Percentiles rank a stretch among this genome's conserved stretches.
phyloP scores from a whole-genome alignment of 2,329 filamentous ascomycete species.

The Aspergillus ochraceus region DNA sequence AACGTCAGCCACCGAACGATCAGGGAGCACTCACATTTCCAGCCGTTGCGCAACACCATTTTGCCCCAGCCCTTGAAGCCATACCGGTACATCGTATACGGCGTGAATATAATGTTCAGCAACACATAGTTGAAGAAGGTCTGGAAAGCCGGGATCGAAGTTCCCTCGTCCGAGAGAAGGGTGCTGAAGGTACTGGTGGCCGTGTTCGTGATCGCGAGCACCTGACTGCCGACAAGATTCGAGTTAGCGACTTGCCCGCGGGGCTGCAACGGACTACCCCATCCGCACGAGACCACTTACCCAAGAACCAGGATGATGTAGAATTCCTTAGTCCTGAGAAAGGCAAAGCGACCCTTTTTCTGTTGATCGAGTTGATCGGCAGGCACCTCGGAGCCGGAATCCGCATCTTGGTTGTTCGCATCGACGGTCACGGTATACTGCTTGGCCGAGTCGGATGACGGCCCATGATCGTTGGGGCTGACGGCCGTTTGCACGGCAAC shows the following conservation, averaged over 20 bases:
- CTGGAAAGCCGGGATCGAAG: conserved; percentile 91
- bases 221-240: conserved; percentile 54
- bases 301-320: conserved; percentile 79
- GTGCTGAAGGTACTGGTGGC: conserved; percentile 87
- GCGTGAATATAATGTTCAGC: conserved; percentile 77
- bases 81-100: conserved; percentile 75
- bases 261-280: neutral
- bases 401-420: conserved; percentile 16
- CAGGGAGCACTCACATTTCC: conserved; percentile 64
- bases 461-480: conserved; percentile 4
- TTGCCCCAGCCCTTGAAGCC: conserved; percentile 69
- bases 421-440: conserved; percentile 19
- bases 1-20: neutral
- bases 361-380: conserved; percentile 41
- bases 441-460: conserved; percentile 15
- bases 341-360: conserved; percentile 60
- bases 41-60: conserved; percentile 70
- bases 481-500: conserved; percentile 24
- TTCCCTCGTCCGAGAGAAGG: conserved; percentile 67
- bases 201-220: conserved; percentile 86
- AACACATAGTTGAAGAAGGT: conserved; percentile 92
- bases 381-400: conserved; percentile 20
- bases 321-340: conserved; percentile 81
- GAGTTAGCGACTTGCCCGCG: conserved; percentile 10
- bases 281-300: conserved; percentile 38